phyloP scores from a whole-genome alignment of 441 rosid genomes.

The Jatropha multifida region DNA sequence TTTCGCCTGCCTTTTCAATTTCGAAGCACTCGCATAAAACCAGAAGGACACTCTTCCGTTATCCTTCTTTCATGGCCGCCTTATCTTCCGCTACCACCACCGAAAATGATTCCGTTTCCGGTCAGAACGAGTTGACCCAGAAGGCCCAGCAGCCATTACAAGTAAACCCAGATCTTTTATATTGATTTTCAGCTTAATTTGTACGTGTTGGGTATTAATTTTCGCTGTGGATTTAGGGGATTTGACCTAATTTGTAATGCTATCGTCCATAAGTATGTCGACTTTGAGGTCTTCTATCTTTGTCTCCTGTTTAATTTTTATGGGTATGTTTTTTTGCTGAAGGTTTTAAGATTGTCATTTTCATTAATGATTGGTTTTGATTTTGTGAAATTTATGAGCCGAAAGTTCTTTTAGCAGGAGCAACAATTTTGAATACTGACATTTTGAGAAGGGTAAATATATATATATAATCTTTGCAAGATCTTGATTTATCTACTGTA shows the following conservation, averaged over 20 bases:
- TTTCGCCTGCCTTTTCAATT: conserved; percentile 19
- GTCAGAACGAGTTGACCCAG: conserved; percentile 29
- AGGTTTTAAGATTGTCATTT: too few species aligned
- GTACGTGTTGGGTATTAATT: not conserved
- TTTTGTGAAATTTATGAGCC: not conserved
- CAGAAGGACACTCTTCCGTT: conserved; percentile 7
- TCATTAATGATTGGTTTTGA: too few species aligned
- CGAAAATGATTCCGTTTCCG: conserved; percentile 25
- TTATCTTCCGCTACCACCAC: conserved; percentile 38
- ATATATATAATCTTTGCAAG: not conserved
- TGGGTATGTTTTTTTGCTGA: not conserved
- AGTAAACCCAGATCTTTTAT: conserved; percentile 31
- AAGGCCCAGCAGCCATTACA: conserved; percentile 44
- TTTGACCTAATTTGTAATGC: not conserved
- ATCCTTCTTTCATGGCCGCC: conserved; percentile 40
- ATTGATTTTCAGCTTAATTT: conserved; percentile 12
- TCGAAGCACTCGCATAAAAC: conserved; percentile 14
- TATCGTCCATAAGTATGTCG: not conserved
- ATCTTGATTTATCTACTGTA: not conserved
- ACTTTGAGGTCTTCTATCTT: not conserved
- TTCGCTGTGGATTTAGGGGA: not conserved
- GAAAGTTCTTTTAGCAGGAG: not conserved
- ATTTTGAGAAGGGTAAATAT: not conserved
- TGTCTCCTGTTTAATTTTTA: not conserved
- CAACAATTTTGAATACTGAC: not conserved